Percentiles rank a stretch among this genome's conserved stretches.
phyloP scores from a whole-genome alignment of 345 rosid species.

The Sisymbrium irio region DNA sequence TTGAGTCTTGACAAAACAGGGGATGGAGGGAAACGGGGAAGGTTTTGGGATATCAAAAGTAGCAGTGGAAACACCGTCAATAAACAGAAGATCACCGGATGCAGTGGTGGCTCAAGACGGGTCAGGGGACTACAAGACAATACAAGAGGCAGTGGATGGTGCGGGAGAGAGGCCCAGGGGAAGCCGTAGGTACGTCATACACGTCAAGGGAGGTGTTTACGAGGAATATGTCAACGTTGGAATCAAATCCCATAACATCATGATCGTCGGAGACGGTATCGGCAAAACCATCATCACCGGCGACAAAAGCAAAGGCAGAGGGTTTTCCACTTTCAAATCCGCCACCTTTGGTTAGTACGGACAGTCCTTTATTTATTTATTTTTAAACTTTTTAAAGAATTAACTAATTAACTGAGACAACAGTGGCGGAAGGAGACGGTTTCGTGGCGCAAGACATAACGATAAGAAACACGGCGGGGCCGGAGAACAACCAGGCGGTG shows the following conservation, averaged over 20 bases:
- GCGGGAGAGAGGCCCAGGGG: constrained; percentile 48
- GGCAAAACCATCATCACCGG: constrained; percentile 53
- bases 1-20: not conserved
- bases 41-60: constrained; percentile 20
- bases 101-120: constrained; percentile 63
- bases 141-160: constrained; percentile 55
- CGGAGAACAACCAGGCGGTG: constrained; percentile 55
- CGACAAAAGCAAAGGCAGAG: constrained; percentile 52
- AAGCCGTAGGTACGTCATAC: constrained; percentile 46
- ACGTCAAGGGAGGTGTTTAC: constrained; percentile 69
- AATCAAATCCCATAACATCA: constrained; percentile 43
- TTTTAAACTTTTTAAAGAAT: not conserved
- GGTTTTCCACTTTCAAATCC: constrained; percentile 63
- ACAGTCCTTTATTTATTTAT: not conserved
- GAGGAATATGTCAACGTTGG: constrained; percentile 62
- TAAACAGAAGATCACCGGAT: constrained; percentile 25
- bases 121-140: constrained; percentile 44
- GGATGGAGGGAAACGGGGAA: not conserved
- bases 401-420: not conserved
- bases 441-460: constrained; percentile 50
- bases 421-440: constrained; percentile 52
- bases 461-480: constrained; percentile 57
- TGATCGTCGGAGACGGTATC: constrained; percentile 66
- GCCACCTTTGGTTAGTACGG: constrained; percentile 49
- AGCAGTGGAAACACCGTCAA: constrained; percentile 30